Percentiles rank a stretch among this genome's conserved stretches.
Conservation (phyloP, 345 rosid genomes). For the Pugionium dolabratum region DNA sequence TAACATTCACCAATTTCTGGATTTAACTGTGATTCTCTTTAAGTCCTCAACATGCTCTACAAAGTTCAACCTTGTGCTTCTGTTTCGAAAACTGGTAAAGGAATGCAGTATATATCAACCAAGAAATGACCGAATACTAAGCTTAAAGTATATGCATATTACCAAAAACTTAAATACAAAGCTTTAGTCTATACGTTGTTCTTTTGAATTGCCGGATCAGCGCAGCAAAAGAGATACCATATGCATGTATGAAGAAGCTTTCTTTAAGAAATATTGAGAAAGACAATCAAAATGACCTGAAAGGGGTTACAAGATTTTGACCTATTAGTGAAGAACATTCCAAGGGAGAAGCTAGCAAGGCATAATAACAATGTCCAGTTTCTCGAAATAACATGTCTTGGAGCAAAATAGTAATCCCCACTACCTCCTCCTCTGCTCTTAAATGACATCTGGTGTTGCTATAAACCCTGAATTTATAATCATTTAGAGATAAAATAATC, state of each 20-base stretch:
- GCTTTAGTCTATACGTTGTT: too few relatives aligned
- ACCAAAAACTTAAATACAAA: too few relatives aligned
- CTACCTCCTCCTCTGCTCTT: conserved; percentile 53
- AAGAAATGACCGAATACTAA: too few relatives aligned
- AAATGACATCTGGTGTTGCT: conserved; percentile 45
- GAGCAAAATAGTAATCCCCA: conserved; percentile 21
- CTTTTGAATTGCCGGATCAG: too few relatives aligned
- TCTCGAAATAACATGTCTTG: conserved; percentile 47
- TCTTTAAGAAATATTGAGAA: not conserved
- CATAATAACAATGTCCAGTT: conserved; percentile 58
- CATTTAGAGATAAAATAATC: not conserved
- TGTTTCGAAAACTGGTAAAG: too few relatives aligned
- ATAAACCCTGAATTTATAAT: not conserved
- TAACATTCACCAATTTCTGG: too few relatives aligned
- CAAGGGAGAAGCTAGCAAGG: conserved; percentile 58
- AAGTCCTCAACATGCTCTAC: too few relatives aligned
- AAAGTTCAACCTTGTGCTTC: too few relatives aligned
- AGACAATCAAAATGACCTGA: not conserved
- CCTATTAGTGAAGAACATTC: conserved; percentile 79
- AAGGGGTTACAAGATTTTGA: not conserved
- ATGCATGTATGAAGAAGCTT: not conserved
- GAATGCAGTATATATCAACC: too few relatives aligned
- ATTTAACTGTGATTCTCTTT: too few relatives aligned
- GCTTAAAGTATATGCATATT: too few relatives aligned
- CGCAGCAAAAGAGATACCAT: not conserved